A percentile compares a stretch with the other conserved stretches of the same genome.
Conservation (phyloP, 2,329 filamentous ascomycete genomes). For the Waltergamsia citrina region DNA sequence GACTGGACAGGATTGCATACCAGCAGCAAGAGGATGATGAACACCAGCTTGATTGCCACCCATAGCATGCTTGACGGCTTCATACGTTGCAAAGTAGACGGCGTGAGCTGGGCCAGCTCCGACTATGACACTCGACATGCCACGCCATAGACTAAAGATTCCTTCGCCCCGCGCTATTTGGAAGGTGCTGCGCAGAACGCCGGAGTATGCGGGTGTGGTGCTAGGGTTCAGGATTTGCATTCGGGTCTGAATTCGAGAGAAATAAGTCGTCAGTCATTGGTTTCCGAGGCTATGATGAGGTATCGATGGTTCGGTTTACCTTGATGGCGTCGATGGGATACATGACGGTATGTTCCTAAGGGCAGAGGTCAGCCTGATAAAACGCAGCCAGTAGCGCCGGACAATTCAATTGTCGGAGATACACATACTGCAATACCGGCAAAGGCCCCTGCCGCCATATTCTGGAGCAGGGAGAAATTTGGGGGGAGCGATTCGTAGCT, state of each 20-base stretch:
- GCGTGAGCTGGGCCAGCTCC: constrained; percentile 95
- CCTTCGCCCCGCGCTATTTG: constrained; percentile 89
- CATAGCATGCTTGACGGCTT: constrained; percentile 92
- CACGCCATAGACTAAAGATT: constrained; percentile 85
- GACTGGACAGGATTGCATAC: constrained; percentile 40
- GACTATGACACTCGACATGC: constrained; percentile 90
- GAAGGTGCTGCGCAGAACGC: constrained; percentile 84
- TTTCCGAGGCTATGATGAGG: neutral
- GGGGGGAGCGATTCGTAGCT: constrained; percentile 89
- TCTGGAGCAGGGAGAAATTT: constrained; percentile 87
- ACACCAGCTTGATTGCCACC: constrained; percentile 81
- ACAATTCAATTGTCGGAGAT: no score
- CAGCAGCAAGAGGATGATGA: constrained; percentile 88
- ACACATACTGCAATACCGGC: constrained; percentile 80
- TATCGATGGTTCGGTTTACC: constrained; percentile 38
- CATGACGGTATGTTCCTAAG: constrained; percentile 95
- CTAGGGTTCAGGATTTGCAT: constrained; percentile 94
- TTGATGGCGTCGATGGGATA: constrained; percentile 98
- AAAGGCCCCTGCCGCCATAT: constrained; percentile 94
- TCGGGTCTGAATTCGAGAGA: constrained; percentile 64
- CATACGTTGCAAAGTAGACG: constrained; percentile 97
- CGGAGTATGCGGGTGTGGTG: constrained; percentile 67
- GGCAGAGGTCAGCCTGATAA: constrained; percentile 2
- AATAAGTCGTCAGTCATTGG: neutral
- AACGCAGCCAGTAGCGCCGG: no score